Evolutionary conservation across 1,139 yeast genomes (phyloP).

Genomic region (Hyphopichia fennica): DNA sequence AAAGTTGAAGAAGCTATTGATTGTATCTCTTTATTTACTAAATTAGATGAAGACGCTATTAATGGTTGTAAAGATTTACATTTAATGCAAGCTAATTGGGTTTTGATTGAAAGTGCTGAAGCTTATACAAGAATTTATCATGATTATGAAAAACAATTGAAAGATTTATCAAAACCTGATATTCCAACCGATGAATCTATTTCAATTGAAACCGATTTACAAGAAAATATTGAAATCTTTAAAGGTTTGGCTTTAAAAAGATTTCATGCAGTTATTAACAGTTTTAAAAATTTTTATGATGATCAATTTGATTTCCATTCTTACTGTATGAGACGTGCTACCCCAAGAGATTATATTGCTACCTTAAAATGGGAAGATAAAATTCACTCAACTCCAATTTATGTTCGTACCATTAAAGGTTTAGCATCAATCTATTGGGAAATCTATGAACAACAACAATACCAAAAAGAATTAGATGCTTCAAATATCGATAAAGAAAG

Average conservation of each 20-base stretch:
- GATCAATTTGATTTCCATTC: constrained; percentile 96
- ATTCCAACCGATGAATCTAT: constrained; percentile 11
- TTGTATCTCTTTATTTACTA: constrained; percentile 77
- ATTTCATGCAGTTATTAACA: constrained; percentile 62
- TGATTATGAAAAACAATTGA: constrained; percentile 18
- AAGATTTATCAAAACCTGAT: constrained; percentile 9
- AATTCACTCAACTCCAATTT: constrained; percentile 68
- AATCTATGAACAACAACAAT: constrained; percentile 29
- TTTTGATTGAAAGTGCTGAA: constrained; percentile 81
- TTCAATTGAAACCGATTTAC: constrained; percentile 29
- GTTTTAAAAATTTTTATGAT: constrained; percentile 67
- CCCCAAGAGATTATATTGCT: constrained; percentile 78
- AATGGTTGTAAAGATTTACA: constrained; percentile 88
- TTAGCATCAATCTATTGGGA: constrained; percentile 60
- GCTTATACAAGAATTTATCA: constrained; percentile 52
- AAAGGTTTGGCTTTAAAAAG: constrained; percentile 82
- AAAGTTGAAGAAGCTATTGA: constrained; percentile 73
- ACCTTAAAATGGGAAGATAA: constrained; percentile 81
- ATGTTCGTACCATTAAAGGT: constrained; percentile 67
- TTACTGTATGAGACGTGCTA: constrained; percentile 88
- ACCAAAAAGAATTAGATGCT: constrained; percentile 5
- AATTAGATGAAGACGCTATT: constrained; percentile 67
- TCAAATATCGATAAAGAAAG: constrained; percentile 13
- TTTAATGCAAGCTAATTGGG: constrained; percentile 91
- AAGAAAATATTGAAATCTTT: constrained; percentile 40